phyloP scores from a whole-genome alignment of 2,329 filamentous ascomycete species.

The Colletotrichum australisinense region DNA sequence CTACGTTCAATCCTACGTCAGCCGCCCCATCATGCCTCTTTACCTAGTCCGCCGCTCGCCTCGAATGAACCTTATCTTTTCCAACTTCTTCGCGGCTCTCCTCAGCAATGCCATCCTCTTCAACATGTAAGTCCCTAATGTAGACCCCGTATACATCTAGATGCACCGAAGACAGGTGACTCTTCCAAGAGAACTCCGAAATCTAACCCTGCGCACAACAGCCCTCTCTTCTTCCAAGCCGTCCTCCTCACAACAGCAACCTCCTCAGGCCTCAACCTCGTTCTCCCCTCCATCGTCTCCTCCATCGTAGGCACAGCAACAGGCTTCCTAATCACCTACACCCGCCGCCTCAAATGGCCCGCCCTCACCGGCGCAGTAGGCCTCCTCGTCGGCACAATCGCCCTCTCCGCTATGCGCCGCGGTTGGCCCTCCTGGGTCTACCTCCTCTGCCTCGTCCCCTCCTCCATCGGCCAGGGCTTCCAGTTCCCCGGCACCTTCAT shows the following conservation, averaged over 20 bases:
- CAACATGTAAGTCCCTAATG: slow-evolving; percentile 58
- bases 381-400: slow-evolving; percentile 61
- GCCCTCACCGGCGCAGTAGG: slow-evolving; percentile 61
- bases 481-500: slow-evolving; percentile 74
- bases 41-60: slow-evolving; percentile 61
- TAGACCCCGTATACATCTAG: no score
- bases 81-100: slow-evolving; percentile 63
- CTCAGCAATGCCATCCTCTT: slow-evolving; percentile 68
- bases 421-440: slow-evolving; percentile 64
- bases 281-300: slow-evolving; percentile 69
- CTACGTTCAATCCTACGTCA: slow-evolving; percentile 60
- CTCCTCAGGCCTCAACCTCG: slow-evolving; percentile 77
- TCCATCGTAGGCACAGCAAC: slow-evolving; percentile 67
- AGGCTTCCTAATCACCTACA: slow-evolving; percentile 71
- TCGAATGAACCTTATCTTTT: slow-evolving; percentile 67
- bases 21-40: slow-evolving; percentile 71
- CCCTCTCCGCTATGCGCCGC: slow-evolving; percentile 61
- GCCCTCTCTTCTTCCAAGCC: slow-evolving; percentile 81
- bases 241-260: slow-evolving; percentile 78
- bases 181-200: background rate
- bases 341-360: slow-evolving; percentile 69
- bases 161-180: no score
- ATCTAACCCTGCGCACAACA: slow-evolving; percentile 38
- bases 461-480: slow-evolving; percentile 70
- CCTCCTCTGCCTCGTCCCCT: slow-evolving; percentile 67